These are phyloP conservation scores for Thalassiosira livingstoniorum DNA, from an alignment of 352 stramenopile genomes.

Conservation along the genomic window DNA sequence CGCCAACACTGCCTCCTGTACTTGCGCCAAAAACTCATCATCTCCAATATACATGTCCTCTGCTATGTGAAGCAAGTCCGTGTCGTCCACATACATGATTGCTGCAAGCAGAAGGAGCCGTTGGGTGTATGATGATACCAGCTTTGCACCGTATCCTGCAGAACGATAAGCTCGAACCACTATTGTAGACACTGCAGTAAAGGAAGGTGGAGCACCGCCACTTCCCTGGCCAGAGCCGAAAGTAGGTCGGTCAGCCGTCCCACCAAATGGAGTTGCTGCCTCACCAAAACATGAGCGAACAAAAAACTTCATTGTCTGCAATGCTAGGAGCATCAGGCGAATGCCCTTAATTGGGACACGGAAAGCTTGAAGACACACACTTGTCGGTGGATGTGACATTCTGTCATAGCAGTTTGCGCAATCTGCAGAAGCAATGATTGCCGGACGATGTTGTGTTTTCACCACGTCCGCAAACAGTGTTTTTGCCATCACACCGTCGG, in stretches of 20 bases:
- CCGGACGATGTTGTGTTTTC: too few relatives aligned
- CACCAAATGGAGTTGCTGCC: slow-evolving; percentile 16
- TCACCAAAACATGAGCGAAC: slow-evolving; percentile 12
- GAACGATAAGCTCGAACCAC: slow-evolving; percentile 31
- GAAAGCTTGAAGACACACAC: too few relatives aligned
- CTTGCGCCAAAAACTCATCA: slow-evolving; percentile 11
- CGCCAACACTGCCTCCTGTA: slow-evolving; percentile 10
- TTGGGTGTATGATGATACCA: slow-evolving; percentile 4
- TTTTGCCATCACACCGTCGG: too few relatives aligned
- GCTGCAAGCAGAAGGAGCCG: slow-evolving; percentile 2
- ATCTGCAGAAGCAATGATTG: too few relatives aligned
- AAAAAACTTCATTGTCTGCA: too few relatives aligned
- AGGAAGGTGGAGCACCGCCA: slow-evolving; percentile 15
- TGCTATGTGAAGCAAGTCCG: slow-evolving; percentile 10
- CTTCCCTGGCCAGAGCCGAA: slow-evolving; percentile 29
- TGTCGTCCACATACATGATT: slow-evolving; percentile 43
- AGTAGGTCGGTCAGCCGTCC: slow-evolving; percentile 8
- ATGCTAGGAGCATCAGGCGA: neutral
- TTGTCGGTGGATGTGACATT: too few relatives aligned
- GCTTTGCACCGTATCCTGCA: slow-evolving; percentile 12
- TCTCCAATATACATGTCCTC: neutral
- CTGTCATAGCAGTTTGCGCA: too few relatives aligned
- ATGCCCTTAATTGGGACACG: too few relatives aligned
- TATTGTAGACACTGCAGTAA: slow-evolving; percentile 4
- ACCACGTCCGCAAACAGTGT: too few relatives aligned